phyloP scores from a whole-genome alignment of 768 basidiomycete genomes.

The Asterophora lycoperdoides region DNA sequence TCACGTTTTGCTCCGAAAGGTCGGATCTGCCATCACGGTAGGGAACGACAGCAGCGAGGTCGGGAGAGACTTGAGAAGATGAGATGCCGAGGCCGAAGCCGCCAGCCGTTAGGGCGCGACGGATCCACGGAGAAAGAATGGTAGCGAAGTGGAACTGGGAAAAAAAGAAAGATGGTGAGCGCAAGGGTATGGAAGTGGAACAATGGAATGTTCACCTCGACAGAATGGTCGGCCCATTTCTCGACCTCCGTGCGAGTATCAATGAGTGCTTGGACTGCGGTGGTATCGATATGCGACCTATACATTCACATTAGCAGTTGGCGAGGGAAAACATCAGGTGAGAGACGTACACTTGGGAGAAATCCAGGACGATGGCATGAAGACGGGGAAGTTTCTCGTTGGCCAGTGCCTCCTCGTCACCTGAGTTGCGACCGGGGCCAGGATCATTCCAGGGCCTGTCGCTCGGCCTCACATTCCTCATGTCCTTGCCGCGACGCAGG shows the following conservation, averaged over 20 bases:
- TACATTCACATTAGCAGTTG: background rate
- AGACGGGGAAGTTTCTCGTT: constrained; percentile 61
- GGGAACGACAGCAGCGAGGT: constrained; percentile 78
- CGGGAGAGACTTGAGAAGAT: constrained; percentile 39
- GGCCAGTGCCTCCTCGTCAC: constrained; percentile 41
- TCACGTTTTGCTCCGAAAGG: constrained; percentile 21
- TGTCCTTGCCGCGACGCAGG: constrained; percentile 74
- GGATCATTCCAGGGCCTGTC: constrained; percentile 96
- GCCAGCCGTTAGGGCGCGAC: constrained; percentile 82
- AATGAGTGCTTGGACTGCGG: constrained; percentile 85
- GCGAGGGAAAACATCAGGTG: background rate
- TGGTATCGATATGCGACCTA: constrained; percentile 87
- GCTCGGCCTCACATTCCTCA: constrained; percentile 52
- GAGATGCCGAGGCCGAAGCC: constrained; percentile 79
- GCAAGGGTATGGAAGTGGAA: background rate
- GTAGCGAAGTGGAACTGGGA: constrained; percentile 89
- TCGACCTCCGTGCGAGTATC: constrained; percentile 88
- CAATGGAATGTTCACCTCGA: constrained; percentile 48
- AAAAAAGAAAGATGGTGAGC: background rate
- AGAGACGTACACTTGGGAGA: constrained; percentile 66
- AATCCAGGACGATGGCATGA: constrained; percentile 88
- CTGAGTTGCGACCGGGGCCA: constrained; percentile 53
- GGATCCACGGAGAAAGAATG: constrained; percentile 90
- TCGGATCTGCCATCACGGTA: constrained; percentile 41
- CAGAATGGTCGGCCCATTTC: constrained; percentile 71